phyloP scores from a whole-genome alignment of 306 rosid species.

The Quercus engelmannii region DNA sequence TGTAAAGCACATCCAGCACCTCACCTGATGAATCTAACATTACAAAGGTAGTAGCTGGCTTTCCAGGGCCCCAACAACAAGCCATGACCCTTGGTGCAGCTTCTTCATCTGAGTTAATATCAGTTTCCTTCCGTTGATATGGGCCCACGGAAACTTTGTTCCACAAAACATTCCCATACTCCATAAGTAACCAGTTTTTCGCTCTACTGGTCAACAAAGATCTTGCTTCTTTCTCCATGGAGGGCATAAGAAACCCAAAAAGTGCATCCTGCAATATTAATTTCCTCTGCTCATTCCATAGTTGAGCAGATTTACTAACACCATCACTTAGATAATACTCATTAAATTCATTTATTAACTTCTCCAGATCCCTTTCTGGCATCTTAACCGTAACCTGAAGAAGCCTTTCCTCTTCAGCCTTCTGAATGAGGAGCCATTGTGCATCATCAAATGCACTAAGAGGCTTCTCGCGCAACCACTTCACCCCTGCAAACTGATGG shows the following conservation, averaged over 20 bases:
- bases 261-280: conserved; percentile 84
- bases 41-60: conserved; percentile 91
- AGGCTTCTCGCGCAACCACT: conserved; percentile 94
- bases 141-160: conserved; percentile 91
- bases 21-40: conserved; percentile 97
- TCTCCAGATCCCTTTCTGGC: conserved; percentile 66
- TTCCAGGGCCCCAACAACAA: conserved; percentile 99
- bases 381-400: conserved; percentile 88
- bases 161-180: conserved; percentile 88
- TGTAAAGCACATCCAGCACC: conserved; percentile 85
- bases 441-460: conserved; percentile 78
- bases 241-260: conserved; percentile 77
- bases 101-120: conserved; percentile 76
- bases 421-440: conserved; percentile 96
- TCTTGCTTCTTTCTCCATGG: conserved; percentile 97
- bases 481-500: conserved; percentile 83
- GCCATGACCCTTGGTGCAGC: conserved; percentile 99
- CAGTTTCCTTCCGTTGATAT: conserved; percentile 88
- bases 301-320: conserved; percentile 94
- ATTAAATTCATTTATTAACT: conserved; percentile 75
- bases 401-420: conserved; percentile 95
- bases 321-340: conserved; percentile 92
- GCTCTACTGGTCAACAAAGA: conserved; percentile 67
- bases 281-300: conserved; percentile 98
- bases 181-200: conserved; percentile 76